Conservation (phyloP, 495 filamentous ascomycete genomes). For the Sabuloglossum arenarium region DNA sequence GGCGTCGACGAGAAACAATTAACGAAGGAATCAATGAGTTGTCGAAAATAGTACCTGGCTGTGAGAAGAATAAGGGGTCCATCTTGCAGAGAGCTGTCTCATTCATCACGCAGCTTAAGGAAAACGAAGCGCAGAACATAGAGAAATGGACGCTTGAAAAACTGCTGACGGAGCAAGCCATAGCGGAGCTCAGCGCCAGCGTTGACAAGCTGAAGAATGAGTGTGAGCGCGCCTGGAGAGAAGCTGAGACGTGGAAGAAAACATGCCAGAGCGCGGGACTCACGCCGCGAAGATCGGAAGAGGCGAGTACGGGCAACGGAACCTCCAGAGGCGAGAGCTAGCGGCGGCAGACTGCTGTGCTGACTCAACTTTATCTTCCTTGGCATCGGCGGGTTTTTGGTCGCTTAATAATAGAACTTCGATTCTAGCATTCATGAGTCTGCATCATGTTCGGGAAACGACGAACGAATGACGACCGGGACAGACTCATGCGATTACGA, state of each 20-base stretch:
- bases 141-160: constrained; percentile 97
- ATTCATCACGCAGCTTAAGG: constrained; percentile 85
- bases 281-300: constrained; percentile 9
- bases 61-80: constrained; percentile 97
- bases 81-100: constrained; percentile 85
- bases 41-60: constrained; percentile 90
- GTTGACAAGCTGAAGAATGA: constrained; percentile 81
- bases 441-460: background rate
- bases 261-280: constrained; percentile 59
- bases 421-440: background rate
- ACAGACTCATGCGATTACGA: background rate
- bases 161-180: constrained; percentile 83
- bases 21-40: constrained; percentile 99
- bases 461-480: background rate
- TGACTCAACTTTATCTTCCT: background rate
- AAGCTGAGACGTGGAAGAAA: constrained; percentile 71
- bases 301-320: background rate
- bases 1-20: constrained; percentile 91
- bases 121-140: constrained; percentile 80
- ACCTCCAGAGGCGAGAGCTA: background rate
- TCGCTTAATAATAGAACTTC: background rate
- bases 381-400: background rate
- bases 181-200: constrained; percentile 66
- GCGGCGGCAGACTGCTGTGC: background rate
- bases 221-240: constrained; percentile 47